These are phyloP conservation scores for Paramarasmius palmivorus DNA, from an alignment of 1,284 basidiomycete genomes.

Conservation along the genomic window DNA sequence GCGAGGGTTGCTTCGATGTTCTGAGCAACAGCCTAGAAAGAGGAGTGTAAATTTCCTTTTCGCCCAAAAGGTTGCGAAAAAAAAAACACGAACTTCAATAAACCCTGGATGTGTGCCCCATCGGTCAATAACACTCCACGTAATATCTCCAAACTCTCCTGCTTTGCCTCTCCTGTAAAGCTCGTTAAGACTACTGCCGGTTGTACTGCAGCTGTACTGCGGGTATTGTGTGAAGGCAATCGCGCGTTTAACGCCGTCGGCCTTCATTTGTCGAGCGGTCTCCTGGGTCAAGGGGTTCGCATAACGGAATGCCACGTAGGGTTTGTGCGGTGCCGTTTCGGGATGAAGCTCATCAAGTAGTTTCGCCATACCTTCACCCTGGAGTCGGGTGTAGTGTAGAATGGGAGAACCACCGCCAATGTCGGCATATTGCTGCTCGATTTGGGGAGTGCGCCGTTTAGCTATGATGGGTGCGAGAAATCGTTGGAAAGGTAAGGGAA, in stretches of 20 bases:
- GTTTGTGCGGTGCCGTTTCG: constrained; percentile 91
- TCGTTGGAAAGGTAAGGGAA: constrained; percentile 92
- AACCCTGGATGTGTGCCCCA: constrained; percentile 97
- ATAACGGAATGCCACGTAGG: constrained; percentile 95
- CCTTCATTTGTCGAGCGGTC: constrained; percentile 82
- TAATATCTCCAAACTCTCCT: constrained; percentile 63
- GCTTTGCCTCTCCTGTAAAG: constrained; percentile 69
- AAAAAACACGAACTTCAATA: constrained; percentile 69
- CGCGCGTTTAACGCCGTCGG: constrained; percentile 90
- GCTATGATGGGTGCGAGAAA: constrained; percentile 90
- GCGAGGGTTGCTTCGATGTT: constrained; percentile 85
- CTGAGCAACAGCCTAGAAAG: constrained; percentile 79
- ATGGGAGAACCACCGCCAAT: constrained; percentile 99
- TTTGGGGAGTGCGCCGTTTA: constrained; percentile 87
- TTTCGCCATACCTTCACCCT: constrained; percentile 89
- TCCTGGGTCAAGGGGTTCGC: constrained; percentile 88
- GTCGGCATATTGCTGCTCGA: constrained; percentile 91
- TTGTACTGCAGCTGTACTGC: constrained; percentile 98
- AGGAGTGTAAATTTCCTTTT: not conserved
- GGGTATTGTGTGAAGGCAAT: constrained; percentile 99
- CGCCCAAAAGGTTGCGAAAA: not conserved
- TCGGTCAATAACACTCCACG: constrained; percentile 98
- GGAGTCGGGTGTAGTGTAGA: constrained; percentile 84
- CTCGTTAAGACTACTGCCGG: constrained; percentile 96
- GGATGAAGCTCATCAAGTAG: constrained; percentile 94